phyloP scores from a whole-genome alignment of 345 rosid genomes.

The Citrus sinensis region DVS_A1.0 CM039163.1:49380001-49380500 shows the following conservation, averaged over 20 bases:
- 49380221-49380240: slow-evolving; percentile 89
- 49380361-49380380: background rate
- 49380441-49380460: slow-evolving; percentile 9
- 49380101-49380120: slow-evolving; percentile 1
- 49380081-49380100: slow-evolving; percentile 4
- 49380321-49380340: background rate
- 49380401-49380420: background rate
- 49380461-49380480: slow-evolving; percentile 73
- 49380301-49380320: background rate
- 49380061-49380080: background rate
- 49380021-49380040: background rate
- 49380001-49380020: background rate
- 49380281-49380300: slow-evolving; percentile 20
- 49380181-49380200: slow-evolving; percentile 90
- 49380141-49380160: background rate
- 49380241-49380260: slow-evolving; percentile 98
- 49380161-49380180: background rate
- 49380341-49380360: background rate
- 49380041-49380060: background rate
- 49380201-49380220: slow-evolving; percentile 90
- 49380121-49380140: background rate
- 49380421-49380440: background rate
- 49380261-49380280: slow-evolving; percentile 76
- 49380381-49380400: background rate
- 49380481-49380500: slow-evolving; percentile 77